phyloP scores from a whole-genome alignment of 352 stramenopile genomes.

The Globisporangium echinulatum region DNA sequence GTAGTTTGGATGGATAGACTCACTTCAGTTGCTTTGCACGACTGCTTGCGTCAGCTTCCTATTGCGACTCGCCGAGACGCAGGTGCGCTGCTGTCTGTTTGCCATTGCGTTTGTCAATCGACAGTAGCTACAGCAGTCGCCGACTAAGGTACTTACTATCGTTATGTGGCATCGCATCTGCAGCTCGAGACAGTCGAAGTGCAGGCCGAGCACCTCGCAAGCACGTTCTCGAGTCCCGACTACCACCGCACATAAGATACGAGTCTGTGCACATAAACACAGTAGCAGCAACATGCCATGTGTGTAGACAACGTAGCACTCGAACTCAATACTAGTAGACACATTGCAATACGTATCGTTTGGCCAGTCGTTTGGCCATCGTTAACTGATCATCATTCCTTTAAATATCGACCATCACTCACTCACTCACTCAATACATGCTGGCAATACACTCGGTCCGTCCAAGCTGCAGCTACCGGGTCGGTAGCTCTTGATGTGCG shows the following conservation, averaged over 20 bases:
- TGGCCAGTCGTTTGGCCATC: too few species aligned
- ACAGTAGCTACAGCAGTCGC: too few species aligned
- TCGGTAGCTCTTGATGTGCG: slow-evolving; percentile 25
- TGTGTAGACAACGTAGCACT: too few species aligned
- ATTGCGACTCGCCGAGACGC: slow-evolving; percentile 61
- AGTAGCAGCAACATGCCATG: not conserved
- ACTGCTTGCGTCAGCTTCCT: slow-evolving; percentile 13
- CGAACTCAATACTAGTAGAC: too few species aligned
- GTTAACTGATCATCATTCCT: too few species aligned
- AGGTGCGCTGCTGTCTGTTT: slow-evolving; percentile 15
- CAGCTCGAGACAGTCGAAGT: slow-evolving; percentile 72
- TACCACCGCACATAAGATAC: slow-evolving; percentile 40
- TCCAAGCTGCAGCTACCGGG: slow-evolving; percentile 16
- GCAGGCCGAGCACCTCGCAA: slow-evolving; percentile 52
- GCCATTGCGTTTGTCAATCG: too few species aligned
- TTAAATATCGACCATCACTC: too few species aligned
- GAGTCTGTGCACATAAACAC: slow-evolving; percentile 4
- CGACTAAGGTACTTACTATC: too few species aligned
- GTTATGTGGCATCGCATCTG: too few species aligned
- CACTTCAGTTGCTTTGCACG: not conserved
- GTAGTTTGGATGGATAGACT: not conserved
- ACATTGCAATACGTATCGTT: not conserved
- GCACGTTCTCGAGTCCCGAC: slow-evolving; percentile 55
- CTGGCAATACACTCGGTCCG: slow-evolving; percentile 10
- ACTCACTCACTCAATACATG: slow-evolving; percentile 1